Evolutionary conservation across 495 filamentous ascomycete genomes (phyloP).

Genomic region (Parachaetomium inaequale): DNA sequence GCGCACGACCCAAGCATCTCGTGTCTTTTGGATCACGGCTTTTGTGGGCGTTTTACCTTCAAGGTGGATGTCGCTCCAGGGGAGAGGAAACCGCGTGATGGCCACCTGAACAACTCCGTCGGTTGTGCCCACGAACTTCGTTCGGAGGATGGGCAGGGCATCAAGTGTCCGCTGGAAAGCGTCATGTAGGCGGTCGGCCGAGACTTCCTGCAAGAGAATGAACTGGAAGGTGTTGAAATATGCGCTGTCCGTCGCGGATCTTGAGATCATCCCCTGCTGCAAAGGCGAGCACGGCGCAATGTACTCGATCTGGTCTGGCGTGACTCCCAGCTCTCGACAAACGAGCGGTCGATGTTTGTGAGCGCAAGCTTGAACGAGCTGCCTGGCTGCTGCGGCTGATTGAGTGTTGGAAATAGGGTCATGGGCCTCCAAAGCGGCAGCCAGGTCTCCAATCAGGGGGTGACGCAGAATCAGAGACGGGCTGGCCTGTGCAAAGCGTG

Average conservation of each 20-base stretch:
- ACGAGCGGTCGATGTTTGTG: conserved; percentile 31
- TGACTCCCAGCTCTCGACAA: conserved; percentile 45
- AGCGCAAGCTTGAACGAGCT: conserved; percentile 30
- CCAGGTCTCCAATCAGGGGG: conserved; percentile 36
- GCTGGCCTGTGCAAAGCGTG: conserved; percentile 54
- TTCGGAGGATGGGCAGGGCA: conserved; percentile 58
- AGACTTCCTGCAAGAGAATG: conserved; percentile 40
- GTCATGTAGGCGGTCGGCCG: conserved; percentile 40
- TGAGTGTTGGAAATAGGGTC: background rate
- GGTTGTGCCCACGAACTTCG: conserved; percentile 58
- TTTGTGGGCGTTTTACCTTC: conserved; percentile 31
- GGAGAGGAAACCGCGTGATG: conserved; percentile 42
- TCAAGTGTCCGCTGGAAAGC: conserved; percentile 52
- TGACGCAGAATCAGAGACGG: conserved; percentile 65
- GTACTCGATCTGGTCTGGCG: conserved; percentile 54
- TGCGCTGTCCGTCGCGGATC: conserved; percentile 53
- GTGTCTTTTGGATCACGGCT: conserved; percentile 25
- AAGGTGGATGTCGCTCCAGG: conserved; percentile 44
- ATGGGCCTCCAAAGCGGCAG: conserved; percentile 13
- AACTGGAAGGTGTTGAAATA: conserved; percentile 74
- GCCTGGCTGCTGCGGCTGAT: conserved; percentile 16
- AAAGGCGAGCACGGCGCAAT: conserved; percentile 74
- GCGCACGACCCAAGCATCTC: conserved; percentile 42
- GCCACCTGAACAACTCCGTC: conserved; percentile 73
- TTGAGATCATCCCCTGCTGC: conserved; percentile 75